A percentile compares a stretch with the other conserved stretches of the same genome.
These are phyloP conservation scores for Linderina pennispora DNA, from an alignment of 192 early-diverging fungal species.

Conservation along the genomic window DNA sequence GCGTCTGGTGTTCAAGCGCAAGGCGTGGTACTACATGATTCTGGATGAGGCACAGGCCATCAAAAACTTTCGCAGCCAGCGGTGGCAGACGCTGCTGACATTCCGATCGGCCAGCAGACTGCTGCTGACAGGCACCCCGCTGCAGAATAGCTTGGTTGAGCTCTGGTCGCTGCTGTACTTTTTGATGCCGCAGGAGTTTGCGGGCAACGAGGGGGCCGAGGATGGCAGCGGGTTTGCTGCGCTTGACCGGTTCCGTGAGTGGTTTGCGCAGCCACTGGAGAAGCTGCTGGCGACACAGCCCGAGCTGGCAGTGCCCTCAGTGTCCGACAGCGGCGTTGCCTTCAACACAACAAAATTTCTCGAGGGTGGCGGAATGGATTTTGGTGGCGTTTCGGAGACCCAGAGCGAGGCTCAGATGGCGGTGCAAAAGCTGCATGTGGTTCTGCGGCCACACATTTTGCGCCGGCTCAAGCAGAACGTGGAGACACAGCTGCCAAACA, in stretches of 20 bases:
- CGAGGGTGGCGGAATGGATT: constrained; percentile 55
- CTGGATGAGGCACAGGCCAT: constrained; percentile 97
- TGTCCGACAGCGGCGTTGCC: constrained; percentile 35
- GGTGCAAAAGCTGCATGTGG: constrained; percentile 74
- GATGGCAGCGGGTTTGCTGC: constrained; percentile 72
- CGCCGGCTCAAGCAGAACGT: constrained; percentile 95
- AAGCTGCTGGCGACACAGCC: constrained; percentile 67
- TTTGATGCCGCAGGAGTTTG: constrained; percentile 83
- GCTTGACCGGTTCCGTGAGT: constrained; percentile 75
- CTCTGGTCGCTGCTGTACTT: constrained; percentile 84
- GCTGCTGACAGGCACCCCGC: constrained; percentile 93
- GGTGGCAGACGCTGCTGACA: constrained; percentile 78
- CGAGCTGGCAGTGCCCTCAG: constrained; percentile 43
- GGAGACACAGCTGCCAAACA: constrained; percentile 87
- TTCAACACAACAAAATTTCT: constrained; percentile 53
- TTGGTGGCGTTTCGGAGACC: constrained; percentile 59
- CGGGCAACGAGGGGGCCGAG: constrained; percentile 56
- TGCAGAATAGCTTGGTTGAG: constrained; percentile 94
- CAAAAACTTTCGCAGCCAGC: constrained; percentile 87
- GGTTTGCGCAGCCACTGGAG: constrained; percentile 86
- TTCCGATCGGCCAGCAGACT: constrained; percentile 79
- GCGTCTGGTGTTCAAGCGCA: constrained; percentile 59
- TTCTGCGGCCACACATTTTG: constrained; percentile 81
- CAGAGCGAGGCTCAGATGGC: constrained; percentile 49
- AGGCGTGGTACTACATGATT: constrained; percentile 83